phyloP scores from a whole-genome alignment of 2,329 filamentous ascomycete species.

The Macrophomina pseudophaseolina region DNA sequence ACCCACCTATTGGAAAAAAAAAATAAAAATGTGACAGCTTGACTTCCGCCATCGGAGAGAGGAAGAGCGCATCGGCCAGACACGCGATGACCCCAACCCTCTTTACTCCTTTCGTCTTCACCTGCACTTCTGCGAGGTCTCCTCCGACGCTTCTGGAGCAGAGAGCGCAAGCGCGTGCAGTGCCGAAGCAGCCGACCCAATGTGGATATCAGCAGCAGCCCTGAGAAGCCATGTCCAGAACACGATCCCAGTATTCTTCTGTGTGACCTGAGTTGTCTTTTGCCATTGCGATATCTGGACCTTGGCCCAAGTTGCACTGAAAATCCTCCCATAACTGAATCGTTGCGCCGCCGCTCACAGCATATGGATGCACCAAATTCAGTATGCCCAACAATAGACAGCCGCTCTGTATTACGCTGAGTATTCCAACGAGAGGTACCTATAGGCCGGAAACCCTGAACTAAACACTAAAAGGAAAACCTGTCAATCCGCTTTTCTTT shows the following conservation, averaged over 20 bases:
- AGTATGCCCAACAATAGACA: constrained; percentile 10
- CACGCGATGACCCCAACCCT: not conserved
- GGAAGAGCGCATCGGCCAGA: not conserved
- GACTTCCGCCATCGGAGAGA: not conserved
- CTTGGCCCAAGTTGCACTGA: too few species aligned
- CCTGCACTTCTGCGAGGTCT: not conserved
- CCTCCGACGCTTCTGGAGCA: too few species aligned
- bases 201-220: too few species aligned
- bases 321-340: too few species aligned
- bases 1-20: too few species aligned
- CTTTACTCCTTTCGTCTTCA: not conserved
- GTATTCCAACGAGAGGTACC: constrained; percentile 13
- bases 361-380: not conserved
- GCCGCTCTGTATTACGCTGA: constrained; percentile 20
- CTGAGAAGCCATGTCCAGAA: too few species aligned
- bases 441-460: constrained; percentile 6
- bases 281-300: too few species aligned
- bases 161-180: too few species aligned
- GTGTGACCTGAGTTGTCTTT: too few species aligned
- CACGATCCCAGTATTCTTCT: too few species aligned
- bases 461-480: constrained; percentile 23
- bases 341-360: not conserved
- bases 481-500: not conserved
- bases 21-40: constrained; percentile 3
- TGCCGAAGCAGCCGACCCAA: too few species aligned